These are phyloP conservation scores for Niebla homalea DNA, from an alignment of 495 filamentous ascomycete species.

Conservation along the genomic window DNA sequence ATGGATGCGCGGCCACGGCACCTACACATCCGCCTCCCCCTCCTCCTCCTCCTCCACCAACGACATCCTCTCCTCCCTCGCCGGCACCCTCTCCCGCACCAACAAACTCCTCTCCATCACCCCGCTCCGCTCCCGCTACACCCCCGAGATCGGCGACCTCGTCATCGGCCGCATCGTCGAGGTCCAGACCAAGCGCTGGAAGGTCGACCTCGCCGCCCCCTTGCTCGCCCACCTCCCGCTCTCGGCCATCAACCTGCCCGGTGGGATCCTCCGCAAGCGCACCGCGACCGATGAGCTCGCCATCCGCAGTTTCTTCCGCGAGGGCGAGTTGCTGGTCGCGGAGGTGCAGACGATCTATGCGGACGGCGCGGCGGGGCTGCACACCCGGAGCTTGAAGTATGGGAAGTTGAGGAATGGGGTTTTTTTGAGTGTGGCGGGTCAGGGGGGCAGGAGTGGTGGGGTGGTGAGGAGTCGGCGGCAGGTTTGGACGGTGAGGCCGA, in stretches of 20 bases:
- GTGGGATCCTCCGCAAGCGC: conserved; percentile 78
- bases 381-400: conserved; percentile 82
- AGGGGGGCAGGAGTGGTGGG: conserved; percentile 63
- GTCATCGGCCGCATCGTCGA: conserved; percentile 88
- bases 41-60: conserved; percentile 31
- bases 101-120: conserved; percentile 91
- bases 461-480: conserved; percentile 71
- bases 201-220: conserved; percentile 77
- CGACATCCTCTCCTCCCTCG: conserved; percentile 76
- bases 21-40: conserved; percentile 38
- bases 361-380: conserved; percentile 72
- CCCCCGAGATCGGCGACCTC: conserved; percentile 87
- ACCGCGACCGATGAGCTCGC: conserved; percentile 92
- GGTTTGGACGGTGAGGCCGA: conserved; percentile 64
- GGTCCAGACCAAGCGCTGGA: conserved; percentile 82
- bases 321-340: conserved; percentile 79
- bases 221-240: conserved; percentile 73
- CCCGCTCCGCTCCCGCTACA: conserved; percentile 85
- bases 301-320: conserved; percentile 82
- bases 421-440: conserved; percentile 68
- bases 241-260: conserved; percentile 81
- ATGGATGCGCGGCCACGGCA: conserved; percentile 88
- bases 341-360: conserved; percentile 76
- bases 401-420: conserved; percentile 88
- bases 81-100: conserved; percentile 74